Conservation (phyloP, 352 stramenopile genomes). For the Pythium coloratum region DNA sequence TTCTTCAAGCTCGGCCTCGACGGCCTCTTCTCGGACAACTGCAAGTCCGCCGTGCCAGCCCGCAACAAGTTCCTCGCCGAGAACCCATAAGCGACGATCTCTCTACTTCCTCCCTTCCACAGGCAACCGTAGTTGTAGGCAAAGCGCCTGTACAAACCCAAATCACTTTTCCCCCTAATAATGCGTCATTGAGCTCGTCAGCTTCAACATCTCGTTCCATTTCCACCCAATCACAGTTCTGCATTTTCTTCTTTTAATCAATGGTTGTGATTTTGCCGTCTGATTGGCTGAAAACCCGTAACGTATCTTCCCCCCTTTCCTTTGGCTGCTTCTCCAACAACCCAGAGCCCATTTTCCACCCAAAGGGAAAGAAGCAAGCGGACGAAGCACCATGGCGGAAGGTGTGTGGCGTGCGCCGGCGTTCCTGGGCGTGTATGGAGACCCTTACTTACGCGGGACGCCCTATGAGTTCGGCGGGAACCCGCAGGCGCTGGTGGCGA, state of each 20-base stretch:
- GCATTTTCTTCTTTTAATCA: background rate
- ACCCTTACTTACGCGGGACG: slow-evolving; percentile 78
- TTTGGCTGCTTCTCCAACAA: slow-evolving; percentile 1
- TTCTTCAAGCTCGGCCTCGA: slow-evolving; percentile 68
- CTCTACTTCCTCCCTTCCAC: background rate
- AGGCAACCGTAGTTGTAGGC: background rate
- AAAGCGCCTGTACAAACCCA: background rate
- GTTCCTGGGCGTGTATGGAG: slow-evolving; percentile 77
- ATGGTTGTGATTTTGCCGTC: too few relatives aligned
- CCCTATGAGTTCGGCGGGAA: slow-evolving; percentile 76
- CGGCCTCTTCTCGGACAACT: slow-evolving; percentile 54
- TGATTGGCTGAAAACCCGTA: background rate
- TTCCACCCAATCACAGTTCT: background rate
- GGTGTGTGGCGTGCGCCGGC: slow-evolving; percentile 61
- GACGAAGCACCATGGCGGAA: slow-evolving; percentile 25
- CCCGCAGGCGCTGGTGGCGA: slow-evolving; percentile 57
- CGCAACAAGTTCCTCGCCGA: slow-evolving; percentile 28
- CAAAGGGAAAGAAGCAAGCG: slow-evolving; percentile 8
- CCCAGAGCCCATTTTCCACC: slow-evolving; percentile 18
- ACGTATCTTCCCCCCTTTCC: slow-evolving; percentile 3
- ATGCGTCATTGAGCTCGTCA: slow-evolving; percentile 1
- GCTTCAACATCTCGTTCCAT: background rate
- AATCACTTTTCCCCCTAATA: background rate
- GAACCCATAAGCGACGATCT: slow-evolving; percentile 15
- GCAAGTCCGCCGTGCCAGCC: slow-evolving; percentile 28